These are phyloP conservation scores for Eutypella sp. DNA, from an alignment of 2,329 filamentous ascomycete species.

Conservation along the genomic window DNA sequence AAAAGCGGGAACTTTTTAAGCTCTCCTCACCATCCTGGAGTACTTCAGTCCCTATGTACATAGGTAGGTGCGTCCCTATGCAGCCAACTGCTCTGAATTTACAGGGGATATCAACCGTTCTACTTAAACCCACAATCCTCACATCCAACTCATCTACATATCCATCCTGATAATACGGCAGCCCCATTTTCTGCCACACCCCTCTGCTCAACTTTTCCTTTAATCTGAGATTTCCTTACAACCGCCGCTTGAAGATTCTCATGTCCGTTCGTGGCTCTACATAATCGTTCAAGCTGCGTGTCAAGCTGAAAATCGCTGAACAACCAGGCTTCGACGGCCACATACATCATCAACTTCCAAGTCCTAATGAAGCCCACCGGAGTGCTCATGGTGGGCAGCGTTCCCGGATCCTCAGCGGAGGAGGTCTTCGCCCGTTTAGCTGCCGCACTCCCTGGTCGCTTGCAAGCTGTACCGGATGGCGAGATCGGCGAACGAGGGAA, in stretches of 20 bases:
- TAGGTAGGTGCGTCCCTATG: neutral
- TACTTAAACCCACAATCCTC: neutral
- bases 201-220: neutral
- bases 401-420: conserved; percentile 14
- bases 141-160: neutral
- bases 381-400: conserved; percentile 22
- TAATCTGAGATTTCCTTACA: neutral
- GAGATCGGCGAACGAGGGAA: conserved; percentile 19
- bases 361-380: conserved; percentile 16
- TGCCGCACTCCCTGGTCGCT: conserved; percentile 14
- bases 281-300: neutral
- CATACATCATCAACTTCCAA: conserved; percentile 6
- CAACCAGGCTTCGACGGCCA: neutral
- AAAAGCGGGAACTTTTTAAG: too few species aligned
- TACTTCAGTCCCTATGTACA: neutral
- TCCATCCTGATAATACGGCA: neutral
- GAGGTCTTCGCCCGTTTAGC: conserved; percentile 16
- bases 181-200: neutral
- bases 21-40: too few species aligned
- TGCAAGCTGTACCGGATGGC: conserved; percentile 17
- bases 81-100: neutral
- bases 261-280: neutral
- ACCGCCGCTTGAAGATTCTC: neutral
- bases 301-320: neutral
- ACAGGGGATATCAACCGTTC: neutral